Evolutionary conservation across 805 yeast genomes (phyloP).

Genomic region (Kluyveromyces wickerhamii): DNA sequence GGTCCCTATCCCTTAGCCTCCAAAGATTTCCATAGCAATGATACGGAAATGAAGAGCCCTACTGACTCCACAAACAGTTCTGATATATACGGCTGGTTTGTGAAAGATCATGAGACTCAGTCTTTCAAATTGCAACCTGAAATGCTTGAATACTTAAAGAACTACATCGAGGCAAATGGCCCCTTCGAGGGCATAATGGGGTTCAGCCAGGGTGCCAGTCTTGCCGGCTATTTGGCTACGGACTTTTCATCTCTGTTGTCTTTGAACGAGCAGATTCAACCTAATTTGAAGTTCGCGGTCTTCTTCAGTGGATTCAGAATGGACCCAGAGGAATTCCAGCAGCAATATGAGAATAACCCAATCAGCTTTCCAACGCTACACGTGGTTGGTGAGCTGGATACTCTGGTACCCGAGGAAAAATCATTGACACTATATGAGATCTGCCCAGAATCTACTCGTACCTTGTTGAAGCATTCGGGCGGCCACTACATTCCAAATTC

Average conservation of each 20-base stretch:
- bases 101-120: slow-evolving; percentile 30
- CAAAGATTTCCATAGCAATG: slow-evolving; percentile 28
- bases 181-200: slow-evolving; percentile 84
- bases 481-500: slow-evolving; percentile 95
- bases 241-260: slow-evolving; percentile 39
- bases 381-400: slow-evolving; percentile 79
- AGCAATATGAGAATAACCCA: slow-evolving; percentile 13
- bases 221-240: slow-evolving; percentile 56
- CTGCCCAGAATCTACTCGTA: slow-evolving; percentile 37
- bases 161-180: slow-evolving; percentile 47
- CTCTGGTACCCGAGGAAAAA: slow-evolving; percentile 72
- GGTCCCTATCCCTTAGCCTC: slow-evolving; percentile 43
- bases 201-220: slow-evolving; percentile 89
- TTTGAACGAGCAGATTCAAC: slow-evolving; percentile 33
- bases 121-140: slow-evolving; percentile 24
- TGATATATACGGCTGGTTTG: slow-evolving; percentile 62
- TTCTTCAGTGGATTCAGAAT: slow-evolving; percentile 59
- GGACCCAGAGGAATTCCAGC: slow-evolving; percentile 19
- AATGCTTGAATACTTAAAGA: slow-evolving; percentile 34
- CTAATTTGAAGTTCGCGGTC: slow-evolving; percentile 57
- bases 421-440: slow-evolving; percentile 48
- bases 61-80: slow-evolving; percentile 16
- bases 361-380: slow-evolving; percentile 46
- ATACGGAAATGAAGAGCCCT: slow-evolving; percentile 32
- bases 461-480: slow-evolving; percentile 73